Percentiles rank a stretch among this genome's conserved stretches.
phyloP scores from a whole-genome alignment of 192 early-diverging fungal species.

The Geranomyces variabilis region DNA sequence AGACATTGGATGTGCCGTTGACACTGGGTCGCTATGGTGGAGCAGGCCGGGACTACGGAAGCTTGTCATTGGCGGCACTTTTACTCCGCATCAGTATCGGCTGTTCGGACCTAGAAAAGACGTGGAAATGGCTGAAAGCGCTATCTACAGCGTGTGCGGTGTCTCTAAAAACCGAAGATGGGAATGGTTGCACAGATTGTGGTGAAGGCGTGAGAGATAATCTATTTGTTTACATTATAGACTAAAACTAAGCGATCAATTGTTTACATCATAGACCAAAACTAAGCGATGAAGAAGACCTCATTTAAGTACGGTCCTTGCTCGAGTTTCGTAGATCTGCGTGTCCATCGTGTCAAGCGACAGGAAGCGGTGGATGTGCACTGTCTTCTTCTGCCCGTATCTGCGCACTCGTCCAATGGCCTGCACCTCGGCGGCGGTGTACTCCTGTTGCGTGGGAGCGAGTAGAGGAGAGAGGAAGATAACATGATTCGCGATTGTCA shows the following conservation, averaged over 20 bases:
- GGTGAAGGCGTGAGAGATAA: background rate
- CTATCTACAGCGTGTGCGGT: background rate
- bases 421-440: slow-evolving; percentile 45
- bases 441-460: slow-evolving; percentile 37
- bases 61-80: slow-evolving; percentile 17
- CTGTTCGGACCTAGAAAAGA: slow-evolving; percentile 8
- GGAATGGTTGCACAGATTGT: background rate
- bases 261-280: no score
- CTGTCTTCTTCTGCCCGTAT: slow-evolving; percentile 51
- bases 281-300: background rate
- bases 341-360: slow-evolving; percentile 44
- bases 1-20: slow-evolving; percentile 18
- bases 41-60: slow-evolving; percentile 2
- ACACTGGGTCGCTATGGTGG: slow-evolving; percentile 10
- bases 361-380: slow-evolving; percentile 43
- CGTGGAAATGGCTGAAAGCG: slow-evolving; percentile 18
- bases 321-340: slow-evolving; percentile 38
- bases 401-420: slow-evolving; percentile 50
- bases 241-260: no score
- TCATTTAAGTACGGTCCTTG: slow-evolving; percentile 10
- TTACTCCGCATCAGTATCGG: slow-evolving; percentile 23
- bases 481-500: slow-evolving; percentile 51
- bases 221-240: no score
- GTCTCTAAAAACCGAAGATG: background rate
- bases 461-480: slow-evolving; percentile 48